A percentile compares a stretch with the other conserved stretches of the same genome.
Conservation (phyloP, 306 rosid genomes). For the Luffa acutangula region DNA sequence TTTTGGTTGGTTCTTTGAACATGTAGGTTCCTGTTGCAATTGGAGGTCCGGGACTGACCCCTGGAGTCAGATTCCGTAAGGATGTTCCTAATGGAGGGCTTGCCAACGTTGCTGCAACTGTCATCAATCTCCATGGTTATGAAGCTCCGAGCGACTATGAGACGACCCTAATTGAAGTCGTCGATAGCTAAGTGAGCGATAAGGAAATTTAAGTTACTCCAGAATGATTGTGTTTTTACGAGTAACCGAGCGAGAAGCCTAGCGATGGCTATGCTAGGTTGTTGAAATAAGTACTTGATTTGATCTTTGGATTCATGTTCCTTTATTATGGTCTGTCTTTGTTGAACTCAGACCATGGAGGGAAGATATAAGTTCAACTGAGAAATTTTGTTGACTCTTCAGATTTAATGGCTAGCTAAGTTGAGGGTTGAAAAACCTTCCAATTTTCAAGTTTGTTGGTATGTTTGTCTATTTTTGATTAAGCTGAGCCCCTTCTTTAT, state of each 20-base stretch:
- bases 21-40: conserved; percentile 85
- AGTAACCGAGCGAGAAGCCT: background rate
- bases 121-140: conserved; percentile 88
- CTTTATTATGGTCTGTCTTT: background rate
- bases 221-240: background rate
- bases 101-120: conserved; percentile 94
- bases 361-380: background rate
- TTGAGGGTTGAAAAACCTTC: background rate
- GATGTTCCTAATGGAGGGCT: conserved; percentile 77
- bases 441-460: background rate
- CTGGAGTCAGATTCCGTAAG: conserved; percentile 60
- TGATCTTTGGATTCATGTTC: background rate
- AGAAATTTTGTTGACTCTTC: conserved; percentile 4
- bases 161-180: conserved; percentile 70
- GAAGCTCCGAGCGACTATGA: conserved; percentile 95
- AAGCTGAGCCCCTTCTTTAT: background rate
- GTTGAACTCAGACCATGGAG: background rate
- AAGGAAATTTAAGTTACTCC: background rate
- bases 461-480: background rate
- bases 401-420: background rate
- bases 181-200: conserved; percentile 20
- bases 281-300: background rate
- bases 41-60: conserved; percentile 83
- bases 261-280: background rate
- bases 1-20: background rate